phyloP scores from a whole-genome alignment of 2,329 filamentous ascomycete genomes.

The Plectosphaerella sp. region DNA sequence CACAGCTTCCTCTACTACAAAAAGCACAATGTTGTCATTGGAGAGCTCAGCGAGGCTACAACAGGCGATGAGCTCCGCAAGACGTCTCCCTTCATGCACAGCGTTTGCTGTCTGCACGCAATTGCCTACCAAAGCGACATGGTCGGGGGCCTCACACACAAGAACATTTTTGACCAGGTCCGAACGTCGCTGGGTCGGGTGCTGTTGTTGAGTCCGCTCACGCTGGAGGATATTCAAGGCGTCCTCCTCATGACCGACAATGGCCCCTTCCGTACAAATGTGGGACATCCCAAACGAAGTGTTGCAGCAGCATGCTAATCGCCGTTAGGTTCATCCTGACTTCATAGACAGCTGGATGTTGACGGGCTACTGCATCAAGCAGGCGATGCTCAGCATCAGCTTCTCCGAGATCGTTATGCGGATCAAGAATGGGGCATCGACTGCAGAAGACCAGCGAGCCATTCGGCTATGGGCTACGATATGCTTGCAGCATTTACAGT shows the following conservation, averaged over 20 bases:
- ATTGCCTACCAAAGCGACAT: conserved; percentile 2
- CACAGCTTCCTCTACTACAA: conserved; percentile 7
- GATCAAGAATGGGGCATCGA: conserved; percentile 24
- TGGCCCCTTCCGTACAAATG: not conserved
- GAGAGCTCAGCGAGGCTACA: conserved; percentile 5
- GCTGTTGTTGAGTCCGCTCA: conserved; percentile 31
- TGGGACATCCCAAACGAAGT: not conserved
- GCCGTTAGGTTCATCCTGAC: conserved; percentile 14
- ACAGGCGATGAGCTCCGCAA: conserved; percentile 18
- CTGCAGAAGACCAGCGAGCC: conserved; percentile 25
- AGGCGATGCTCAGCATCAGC: conserved; percentile 36
- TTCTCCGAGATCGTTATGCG: conserved; percentile 34
- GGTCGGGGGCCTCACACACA: conserved; percentile 20
- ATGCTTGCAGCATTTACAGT: conserved; percentile 31
- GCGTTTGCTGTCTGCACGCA: conserved; percentile 33
- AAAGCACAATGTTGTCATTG: conserved; percentile 6
- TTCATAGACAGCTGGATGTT: conserved; percentile 38
- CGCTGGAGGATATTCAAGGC: conserved; percentile 34
- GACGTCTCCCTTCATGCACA: conserved; percentile 32
- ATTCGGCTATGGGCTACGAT: conserved; percentile 31
- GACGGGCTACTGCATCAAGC: conserved; percentile 35
- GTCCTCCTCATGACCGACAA: conserved; percentile 29
- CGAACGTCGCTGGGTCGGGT: conserved; percentile 31
- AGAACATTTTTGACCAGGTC: conserved; percentile 33
- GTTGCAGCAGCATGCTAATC: not conserved